Evolutionary conservation across 2,329 filamentous ascomycete genomes (phyloP), one percentile per base, ranked within the genome.

Genomic region (Penicillium sp.): DNA sequence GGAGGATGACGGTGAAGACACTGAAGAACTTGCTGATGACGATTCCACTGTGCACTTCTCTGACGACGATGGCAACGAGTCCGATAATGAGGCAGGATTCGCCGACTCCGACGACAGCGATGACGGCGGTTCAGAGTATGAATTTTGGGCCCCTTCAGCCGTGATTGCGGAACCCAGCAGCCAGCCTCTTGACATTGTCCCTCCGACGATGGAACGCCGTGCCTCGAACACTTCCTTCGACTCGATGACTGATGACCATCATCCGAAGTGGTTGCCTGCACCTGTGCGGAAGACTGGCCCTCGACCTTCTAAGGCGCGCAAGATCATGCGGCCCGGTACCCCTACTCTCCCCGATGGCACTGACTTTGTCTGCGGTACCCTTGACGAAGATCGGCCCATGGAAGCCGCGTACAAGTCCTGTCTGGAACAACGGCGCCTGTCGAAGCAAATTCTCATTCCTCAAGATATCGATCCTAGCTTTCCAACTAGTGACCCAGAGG

Each of bases 391-490:
- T 63, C 84, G 89, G 39, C 89, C 90, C 3, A 73, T 97, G n/a
- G 93, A 98, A 66, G 89, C 90, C 57, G 91, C 89, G 0, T 98
- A 96, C 67, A 79, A 95, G 47, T 87, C 88, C 2, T 89, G 86
- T 60, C 78, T 94, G 49, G 86, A 90, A 61, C 84, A 88, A 47
- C 84, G 87, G 56, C 85, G 90, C 59, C 84, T 84, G 40, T 84
- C 85, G 57, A 95, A 90, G 72, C 85, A 90, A 51, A 83, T 86
- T 53, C 66, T 82, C 28, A 88, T 91, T 28, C 91, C 93, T n/a
- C 93, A 97, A 65, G 93, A 97, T 59, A 95, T 96, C 51, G 93
- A 98, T 63, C 93, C 93, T 1, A 96, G 90, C 63, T 98, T 98
- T 66, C 93, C 93, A 0, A 90, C 90, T 0, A 95, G 90, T 0